Evolutionary conservation across 2,329 filamentous ascomycete species (phyloP).

Genomic region (Fusarium sp.): DNA sequence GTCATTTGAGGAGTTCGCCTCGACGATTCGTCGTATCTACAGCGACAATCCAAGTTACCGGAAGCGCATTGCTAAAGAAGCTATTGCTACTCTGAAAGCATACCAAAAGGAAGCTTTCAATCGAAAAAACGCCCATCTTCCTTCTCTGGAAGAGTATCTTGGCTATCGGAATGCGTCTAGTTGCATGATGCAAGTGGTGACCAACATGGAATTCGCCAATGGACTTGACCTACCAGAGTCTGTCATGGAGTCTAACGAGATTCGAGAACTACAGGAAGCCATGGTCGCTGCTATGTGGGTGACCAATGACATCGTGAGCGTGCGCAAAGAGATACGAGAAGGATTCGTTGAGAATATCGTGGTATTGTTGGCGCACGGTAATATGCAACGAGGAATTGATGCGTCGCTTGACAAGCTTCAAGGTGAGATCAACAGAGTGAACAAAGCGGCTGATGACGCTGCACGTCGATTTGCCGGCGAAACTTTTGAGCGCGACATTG

Average conservation of each 20-base stretch:
- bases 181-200: not conserved
- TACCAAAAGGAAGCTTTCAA: not conserved
- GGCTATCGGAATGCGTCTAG: not conserved
- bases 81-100: not conserved
- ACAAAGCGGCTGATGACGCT: not conserved
- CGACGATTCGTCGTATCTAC: not conserved
- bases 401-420: not conserved
- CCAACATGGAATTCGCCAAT: not conserved
- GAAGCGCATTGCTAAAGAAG: not conserved
- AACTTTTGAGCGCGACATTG: not conserved
- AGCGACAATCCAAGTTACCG: not conserved
- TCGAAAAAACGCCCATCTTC: not conserved
- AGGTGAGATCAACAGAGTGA: not conserved
- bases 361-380: not conserved
- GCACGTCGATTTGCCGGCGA: not conserved
- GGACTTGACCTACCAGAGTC: not conserved
- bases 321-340: constrained; percentile 1
- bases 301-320: not conserved
- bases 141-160: not conserved
- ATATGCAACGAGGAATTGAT: not conserved
- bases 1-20: not conserved
- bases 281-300: not conserved
- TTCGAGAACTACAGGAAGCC: not conserved
- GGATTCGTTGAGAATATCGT: constrained; percentile 3
- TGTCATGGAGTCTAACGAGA: not conserved